These are phyloP conservation scores for Didymella glomerata DNA, from an alignment of 2,329 filamentous ascomycete species.

Conservation along the genomic window DNA sequence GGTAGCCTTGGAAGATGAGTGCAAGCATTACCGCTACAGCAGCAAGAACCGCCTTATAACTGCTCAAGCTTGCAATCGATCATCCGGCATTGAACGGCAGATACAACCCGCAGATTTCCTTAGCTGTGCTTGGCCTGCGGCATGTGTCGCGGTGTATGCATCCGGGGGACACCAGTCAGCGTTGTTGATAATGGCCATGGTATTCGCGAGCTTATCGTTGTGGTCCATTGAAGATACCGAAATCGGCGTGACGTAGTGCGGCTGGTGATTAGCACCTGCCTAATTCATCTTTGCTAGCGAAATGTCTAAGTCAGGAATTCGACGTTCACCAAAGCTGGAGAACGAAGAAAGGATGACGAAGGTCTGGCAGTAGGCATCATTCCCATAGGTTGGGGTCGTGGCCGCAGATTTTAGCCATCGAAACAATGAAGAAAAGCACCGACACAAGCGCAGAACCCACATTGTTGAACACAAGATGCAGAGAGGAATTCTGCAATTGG, in stretches of 20 bases:
- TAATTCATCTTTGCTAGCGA: conserved; percentile 15
- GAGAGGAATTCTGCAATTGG: background rate
- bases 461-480: background rate
- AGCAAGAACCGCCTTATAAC: conserved; percentile 4
- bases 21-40: conserved; percentile 6
- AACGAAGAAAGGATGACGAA: too few species aligned
- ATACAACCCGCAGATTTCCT: background rate
- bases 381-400: too few species aligned
- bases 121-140: conserved; percentile 1
- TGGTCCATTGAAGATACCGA: conserved; percentile 21
- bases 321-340: too few species aligned
- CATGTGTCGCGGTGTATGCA: background rate
- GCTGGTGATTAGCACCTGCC: conserved; percentile 26
- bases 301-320: too few species aligned
- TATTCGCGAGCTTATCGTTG: conserved; percentile 28
- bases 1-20: background rate
- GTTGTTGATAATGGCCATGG: conserved; percentile 23
- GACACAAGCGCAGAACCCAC: background rate
- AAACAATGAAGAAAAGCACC: background rate
- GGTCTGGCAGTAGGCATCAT: too few species aligned
- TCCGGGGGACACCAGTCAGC: conserved; percentile 19
- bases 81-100: background rate
- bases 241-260: conserved; percentile 37
- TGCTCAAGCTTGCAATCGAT: background rate
- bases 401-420: background rate